Evolutionary conservation across 371 early-diverging fungal species (phyloP).

Genomic region (Funneliformis caledonium): DNA sequence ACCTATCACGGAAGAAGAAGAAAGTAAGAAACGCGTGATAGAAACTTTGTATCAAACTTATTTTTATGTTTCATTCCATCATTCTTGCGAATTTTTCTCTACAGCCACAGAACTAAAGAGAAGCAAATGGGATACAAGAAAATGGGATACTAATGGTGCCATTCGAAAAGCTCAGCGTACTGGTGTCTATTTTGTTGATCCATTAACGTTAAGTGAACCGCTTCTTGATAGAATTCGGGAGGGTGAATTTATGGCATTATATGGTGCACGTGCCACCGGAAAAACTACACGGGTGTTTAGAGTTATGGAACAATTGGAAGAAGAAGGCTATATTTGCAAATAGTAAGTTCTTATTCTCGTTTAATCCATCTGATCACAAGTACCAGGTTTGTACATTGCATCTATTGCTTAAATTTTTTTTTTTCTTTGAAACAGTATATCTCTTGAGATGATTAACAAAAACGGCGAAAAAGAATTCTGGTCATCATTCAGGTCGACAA

Average conservation of each 20-base stretch:
- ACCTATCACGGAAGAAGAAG: background rate
- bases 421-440: slow-evolving; percentile 2
- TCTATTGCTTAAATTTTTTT: background rate
- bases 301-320: slow-evolving; percentile 14
- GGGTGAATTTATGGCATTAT: background rate
- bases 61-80: background rate
- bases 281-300: slow-evolving; percentile 26
- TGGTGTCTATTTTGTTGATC: slow-evolving; percentile 5
- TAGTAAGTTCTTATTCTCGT: no score
- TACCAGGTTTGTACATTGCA: background rate
- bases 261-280: slow-evolving; percentile 30
- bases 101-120: background rate
- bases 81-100: background rate
- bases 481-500: slow-evolving; percentile 7
- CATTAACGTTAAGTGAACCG: slow-evolving; percentile 1
- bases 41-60: background rate
- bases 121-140: slow-evolving; percentile 14
- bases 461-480: slow-evolving; percentile 4
- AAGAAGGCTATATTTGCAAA: background rate
- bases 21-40: slow-evolving; percentile 6
- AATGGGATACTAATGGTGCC: slow-evolving; percentile 15
- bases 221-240: slow-evolving; percentile 11
- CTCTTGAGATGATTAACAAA: slow-evolving; percentile 14
- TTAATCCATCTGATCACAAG: background rate
- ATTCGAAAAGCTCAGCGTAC: background rate